These are phyloP conservation scores for Phialemonium atrogriseum DNA, from an alignment of 2,329 filamentous ascomycete genomes.

Conservation along the genomic window DNA sequence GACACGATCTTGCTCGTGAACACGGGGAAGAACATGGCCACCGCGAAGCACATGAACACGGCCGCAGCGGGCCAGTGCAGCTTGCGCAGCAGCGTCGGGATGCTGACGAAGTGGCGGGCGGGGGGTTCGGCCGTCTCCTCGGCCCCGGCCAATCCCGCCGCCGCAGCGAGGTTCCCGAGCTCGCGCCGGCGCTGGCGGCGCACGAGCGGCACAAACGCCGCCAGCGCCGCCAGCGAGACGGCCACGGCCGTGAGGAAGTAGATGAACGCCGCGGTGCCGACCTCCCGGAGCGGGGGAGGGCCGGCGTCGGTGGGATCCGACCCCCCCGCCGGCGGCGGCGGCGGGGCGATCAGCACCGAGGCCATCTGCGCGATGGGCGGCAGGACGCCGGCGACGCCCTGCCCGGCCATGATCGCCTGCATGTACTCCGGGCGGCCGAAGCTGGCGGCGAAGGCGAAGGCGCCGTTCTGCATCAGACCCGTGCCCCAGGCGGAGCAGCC, in stretches of 20 bases:
- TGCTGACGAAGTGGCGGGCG: conserved; percentile 38
- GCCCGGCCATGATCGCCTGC: conserved; percentile 92
- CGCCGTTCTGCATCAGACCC: conserved; percentile 84
- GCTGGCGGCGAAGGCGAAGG: conserved; percentile 82
- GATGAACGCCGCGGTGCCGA: conserved; percentile 66
- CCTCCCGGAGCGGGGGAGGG: conserved; percentile 14
- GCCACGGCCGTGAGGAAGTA: conserved; percentile 86
- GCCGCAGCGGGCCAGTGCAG: conserved; percentile 70
- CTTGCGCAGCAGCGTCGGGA: conserved; percentile 64
- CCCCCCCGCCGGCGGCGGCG: conserved; percentile 21
- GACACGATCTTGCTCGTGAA: conserved; percentile 66
- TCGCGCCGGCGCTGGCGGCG: conserved; percentile 50
- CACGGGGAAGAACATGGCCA: conserved; percentile 94
- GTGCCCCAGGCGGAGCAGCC: conserved; percentile 71
- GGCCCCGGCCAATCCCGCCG: conserved; percentile 39
- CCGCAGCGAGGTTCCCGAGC: conserved; percentile 41
- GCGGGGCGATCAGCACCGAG: conserved; percentile 63
- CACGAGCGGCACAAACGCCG: conserved; percentile 68
- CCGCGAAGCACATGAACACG: conserved; percentile 70
- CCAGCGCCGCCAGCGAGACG: conserved; percentile 61
- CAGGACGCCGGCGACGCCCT: conserved; percentile 84
- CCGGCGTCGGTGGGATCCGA: conserved; percentile 4
- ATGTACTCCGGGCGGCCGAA: conserved; percentile 86
- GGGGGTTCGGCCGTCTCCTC: conserved; percentile 44
- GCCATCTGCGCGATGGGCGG: conserved; percentile 82